Conservation (phyloP, 2,329 filamentous ascomycete genomes). For the Corinectria fuckeliana region DNA sequence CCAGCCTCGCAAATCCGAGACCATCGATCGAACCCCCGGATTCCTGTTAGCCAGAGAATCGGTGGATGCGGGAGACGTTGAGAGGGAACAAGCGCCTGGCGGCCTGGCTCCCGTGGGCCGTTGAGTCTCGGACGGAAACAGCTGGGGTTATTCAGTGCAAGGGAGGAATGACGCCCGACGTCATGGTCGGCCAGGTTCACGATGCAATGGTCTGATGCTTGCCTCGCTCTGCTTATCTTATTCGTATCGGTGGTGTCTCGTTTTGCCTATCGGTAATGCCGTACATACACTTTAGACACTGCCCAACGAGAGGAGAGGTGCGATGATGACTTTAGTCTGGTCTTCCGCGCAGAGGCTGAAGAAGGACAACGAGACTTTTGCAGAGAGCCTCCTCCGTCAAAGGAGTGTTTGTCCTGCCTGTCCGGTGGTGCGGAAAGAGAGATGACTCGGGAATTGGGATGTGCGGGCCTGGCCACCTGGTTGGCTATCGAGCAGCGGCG, state of each 20-base stretch:
- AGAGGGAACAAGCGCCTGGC: conserved; percentile 6
- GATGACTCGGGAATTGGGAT: conserved; percentile 37
- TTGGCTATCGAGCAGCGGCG: conserved; percentile 7
- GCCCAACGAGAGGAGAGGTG: too few relatives aligned
- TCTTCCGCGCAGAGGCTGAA: background rate
- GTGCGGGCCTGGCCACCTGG: conserved; percentile 22
- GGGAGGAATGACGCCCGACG: conserved; percentile 27
- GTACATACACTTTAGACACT: too few relatives aligned
- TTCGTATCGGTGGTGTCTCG: conserved; percentile 25
- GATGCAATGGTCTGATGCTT: conserved; percentile 12
- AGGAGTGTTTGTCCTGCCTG: background rate
- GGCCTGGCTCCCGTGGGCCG: background rate
- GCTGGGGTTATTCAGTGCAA: conserved; percentile 2
- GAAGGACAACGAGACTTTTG: conserved; percentile 9
- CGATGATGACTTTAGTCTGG: conserved; percentile 33
- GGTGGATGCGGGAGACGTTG: background rate
- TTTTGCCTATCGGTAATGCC: conserved; percentile 4
- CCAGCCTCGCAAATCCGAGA: background rate
- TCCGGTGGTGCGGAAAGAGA: background rate
- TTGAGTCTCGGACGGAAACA: conserved; percentile 5
- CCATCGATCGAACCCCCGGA: conserved; percentile 4
- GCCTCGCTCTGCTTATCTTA: conserved; percentile 8
- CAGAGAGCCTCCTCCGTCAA: background rate
- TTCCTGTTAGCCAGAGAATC: background rate
- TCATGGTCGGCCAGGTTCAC: conserved; percentile 12